Conservation (phyloP, 2,329 filamentous ascomycete genomes). For the Cordyceps pruinosa region DNA sequence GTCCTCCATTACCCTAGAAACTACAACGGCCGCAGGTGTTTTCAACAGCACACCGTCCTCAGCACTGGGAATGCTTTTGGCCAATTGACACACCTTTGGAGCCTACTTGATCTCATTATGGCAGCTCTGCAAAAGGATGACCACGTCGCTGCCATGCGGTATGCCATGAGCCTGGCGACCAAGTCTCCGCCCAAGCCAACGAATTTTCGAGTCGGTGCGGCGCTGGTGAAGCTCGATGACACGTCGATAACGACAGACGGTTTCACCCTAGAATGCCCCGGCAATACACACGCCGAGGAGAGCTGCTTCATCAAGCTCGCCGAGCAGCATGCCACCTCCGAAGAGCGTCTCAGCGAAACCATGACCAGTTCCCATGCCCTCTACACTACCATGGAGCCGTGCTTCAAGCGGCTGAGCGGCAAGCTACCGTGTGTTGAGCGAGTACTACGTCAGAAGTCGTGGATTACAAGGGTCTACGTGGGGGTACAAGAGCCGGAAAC, state of each 20-base stretch:
- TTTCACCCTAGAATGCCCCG: conserved; percentile 82
- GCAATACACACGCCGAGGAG: conserved; percentile 96
- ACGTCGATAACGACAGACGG: conserved; percentile 66
- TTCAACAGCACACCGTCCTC: background rate
- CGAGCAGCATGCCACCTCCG: conserved; percentile 37
- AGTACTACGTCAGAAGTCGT: conserved; percentile 56
- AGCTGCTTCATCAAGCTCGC: conserved; percentile 76
- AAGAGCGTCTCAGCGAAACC: conserved; percentile 45
- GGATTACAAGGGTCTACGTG: conserved; percentile 73
- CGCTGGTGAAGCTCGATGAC: conserved; percentile 58
- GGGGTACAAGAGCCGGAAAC: conserved; percentile 85
- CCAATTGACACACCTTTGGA: background rate
- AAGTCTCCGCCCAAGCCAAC: conserved; percentile 79
- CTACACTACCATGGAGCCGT: conserved; percentile 93
- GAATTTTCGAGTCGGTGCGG: conserved; percentile 91
- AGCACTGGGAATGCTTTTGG: too few relatives aligned
- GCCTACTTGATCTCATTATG: background rate
- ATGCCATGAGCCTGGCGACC: conserved; percentile 68
- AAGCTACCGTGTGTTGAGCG: conserved; percentile 73
- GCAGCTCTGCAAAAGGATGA: conserved; percentile 24
- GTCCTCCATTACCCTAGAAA: background rate
- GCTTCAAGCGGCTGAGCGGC: conserved; percentile 64
- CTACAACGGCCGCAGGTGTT: background rate
- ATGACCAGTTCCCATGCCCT: conserved; percentile 40
- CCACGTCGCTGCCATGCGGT: conserved; percentile 51